Evolutionary conservation across 2,329 filamentous ascomycete genomes (phyloP).

Genomic region (Colletotrichum tofieldiae): DNA sequence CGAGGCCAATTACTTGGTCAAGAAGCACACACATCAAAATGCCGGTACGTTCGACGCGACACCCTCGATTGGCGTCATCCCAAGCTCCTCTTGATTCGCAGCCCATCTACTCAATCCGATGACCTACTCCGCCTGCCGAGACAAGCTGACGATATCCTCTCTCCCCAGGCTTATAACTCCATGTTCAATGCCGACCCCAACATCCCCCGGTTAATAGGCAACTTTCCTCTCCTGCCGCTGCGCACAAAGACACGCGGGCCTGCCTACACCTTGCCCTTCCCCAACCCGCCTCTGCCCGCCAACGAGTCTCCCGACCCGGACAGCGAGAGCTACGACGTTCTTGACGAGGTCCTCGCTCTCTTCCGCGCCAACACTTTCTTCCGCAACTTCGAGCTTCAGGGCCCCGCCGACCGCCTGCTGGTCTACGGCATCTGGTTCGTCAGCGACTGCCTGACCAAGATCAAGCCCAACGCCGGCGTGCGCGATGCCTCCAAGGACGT

Average conservation of each 20-base stretch:
- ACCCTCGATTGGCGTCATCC: neutral
- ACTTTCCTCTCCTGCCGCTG: constrained; percentile 94
- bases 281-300: constrained; percentile 69
- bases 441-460: constrained; percentile 90
- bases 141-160: constrained; percentile 46
- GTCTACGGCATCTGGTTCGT: constrained; percentile 98
- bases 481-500: constrained; percentile 80
- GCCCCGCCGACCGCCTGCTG: constrained; percentile 91
- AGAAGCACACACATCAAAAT: constrained; percentile 55
- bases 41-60: constrained; percentile 57
- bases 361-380: constrained; percentile 99
- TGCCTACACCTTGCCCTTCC: constrained; percentile 84
- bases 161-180: constrained; percentile 90
- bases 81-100: constrained; percentile 9
- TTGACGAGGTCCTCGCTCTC: constrained; percentile 92
- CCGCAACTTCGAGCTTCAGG: constrained; percentile 99
- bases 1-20: constrained; percentile 34
- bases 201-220: constrained; percentile 77
- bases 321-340: constrained; percentile 93
- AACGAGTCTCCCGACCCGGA: constrained; percentile 83
- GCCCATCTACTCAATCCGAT: constrained; percentile 10
- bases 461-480: constrained; percentile 80
- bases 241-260: constrained; percentile 97
- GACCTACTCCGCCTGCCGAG: constrained; percentile 12
- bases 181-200: constrained; percentile 91